Conservation (phyloP, 805 yeast genomes). For the Ogataea parapolymorpha region DNA sequence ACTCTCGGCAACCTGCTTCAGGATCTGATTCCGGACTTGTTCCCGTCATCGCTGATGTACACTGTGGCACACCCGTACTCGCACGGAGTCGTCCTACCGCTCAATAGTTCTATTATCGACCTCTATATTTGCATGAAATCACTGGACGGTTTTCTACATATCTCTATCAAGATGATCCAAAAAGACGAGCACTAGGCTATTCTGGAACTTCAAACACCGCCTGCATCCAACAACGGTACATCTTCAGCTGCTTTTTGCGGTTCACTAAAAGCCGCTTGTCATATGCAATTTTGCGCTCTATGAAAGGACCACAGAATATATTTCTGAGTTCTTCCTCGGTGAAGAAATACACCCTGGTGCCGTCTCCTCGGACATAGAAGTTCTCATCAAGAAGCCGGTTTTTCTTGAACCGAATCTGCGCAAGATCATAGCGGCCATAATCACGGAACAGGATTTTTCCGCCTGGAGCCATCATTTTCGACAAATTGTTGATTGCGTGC, state of each 20-base stretch:
- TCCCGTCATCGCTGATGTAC: conserved; percentile 37
- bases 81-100: conserved; percentile 55
- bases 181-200: not conserved
- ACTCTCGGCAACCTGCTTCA: conserved; percentile 42
- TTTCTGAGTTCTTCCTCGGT: conserved; percentile 85
- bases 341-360: conserved; percentile 95
- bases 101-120: conserved; percentile 42
- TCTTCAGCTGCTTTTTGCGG: conserved; percentile 85
- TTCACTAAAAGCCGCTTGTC: conserved; percentile 90
- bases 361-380: conserved; percentile 96
- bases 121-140: conserved; percentile 44
- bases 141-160: conserved; percentile 66
- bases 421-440: conserved; percentile 93
- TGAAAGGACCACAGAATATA: conserved; percentile 64
- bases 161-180: conserved; percentile 40
- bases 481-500: conserved; percentile 68
- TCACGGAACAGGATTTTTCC: conserved; percentile 88
- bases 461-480: conserved; percentile 82
- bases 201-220: conserved; percentile 62
- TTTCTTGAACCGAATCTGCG: conserved; percentile 90
- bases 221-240: conserved; percentile 97
- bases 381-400: conserved; percentile 85
- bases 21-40: conserved; percentile 42
- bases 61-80: conserved; percentile 42
- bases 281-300: conserved; percentile 75